phyloP scores from a whole-genome alignment of 2,329 filamentous ascomycete species.

The Macrophomina pseudophaseolina region DNA sequence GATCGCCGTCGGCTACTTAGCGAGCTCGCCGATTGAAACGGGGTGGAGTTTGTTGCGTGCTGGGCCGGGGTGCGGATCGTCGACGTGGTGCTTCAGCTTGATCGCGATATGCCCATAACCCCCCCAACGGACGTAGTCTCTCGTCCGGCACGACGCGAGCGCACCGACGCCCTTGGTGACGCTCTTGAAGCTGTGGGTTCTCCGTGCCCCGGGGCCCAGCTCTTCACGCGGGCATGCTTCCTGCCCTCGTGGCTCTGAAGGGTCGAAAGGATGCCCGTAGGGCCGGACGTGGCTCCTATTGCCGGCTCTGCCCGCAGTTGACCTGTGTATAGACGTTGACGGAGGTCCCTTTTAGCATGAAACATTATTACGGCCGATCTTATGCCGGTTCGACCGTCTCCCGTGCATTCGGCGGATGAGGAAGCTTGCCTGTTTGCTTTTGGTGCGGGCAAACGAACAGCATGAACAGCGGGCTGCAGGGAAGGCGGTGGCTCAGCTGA shows the following conservation, averaged over 20 bases:
- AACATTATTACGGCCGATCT: slow-evolving; percentile 16
- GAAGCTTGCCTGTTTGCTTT: background rate
- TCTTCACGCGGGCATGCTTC: background rate
- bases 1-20: slow-evolving; percentile 18
- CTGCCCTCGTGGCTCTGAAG: no score
- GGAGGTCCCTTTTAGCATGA: slow-evolving; percentile 2
- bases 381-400: slow-evolving; percentile 5
- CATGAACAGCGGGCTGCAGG: background rate
- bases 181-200: background rate
- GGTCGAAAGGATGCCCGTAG: no score
- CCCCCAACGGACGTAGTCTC: background rate
- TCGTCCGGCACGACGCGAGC: background rate
- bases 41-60: slow-evolving; percentile 14
- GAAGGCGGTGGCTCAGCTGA: slow-evolving; percentile 2
- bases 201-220: background rate
- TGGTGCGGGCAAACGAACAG: slow-evolving; percentile 2
- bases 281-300: background rate
- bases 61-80: background rate
- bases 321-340: background rate
- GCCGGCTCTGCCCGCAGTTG: background rate
- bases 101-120: background rate
- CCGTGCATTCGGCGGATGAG: background rate
- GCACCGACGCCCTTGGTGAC: background rate
- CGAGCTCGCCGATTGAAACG: slow-evolving; percentile 16
- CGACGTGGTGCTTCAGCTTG: slow-evolving; percentile 18